Evolutionary conservation across 306 rosid genomes (phyloP).

Genomic region (Phaseolus lunatus): DNA sequence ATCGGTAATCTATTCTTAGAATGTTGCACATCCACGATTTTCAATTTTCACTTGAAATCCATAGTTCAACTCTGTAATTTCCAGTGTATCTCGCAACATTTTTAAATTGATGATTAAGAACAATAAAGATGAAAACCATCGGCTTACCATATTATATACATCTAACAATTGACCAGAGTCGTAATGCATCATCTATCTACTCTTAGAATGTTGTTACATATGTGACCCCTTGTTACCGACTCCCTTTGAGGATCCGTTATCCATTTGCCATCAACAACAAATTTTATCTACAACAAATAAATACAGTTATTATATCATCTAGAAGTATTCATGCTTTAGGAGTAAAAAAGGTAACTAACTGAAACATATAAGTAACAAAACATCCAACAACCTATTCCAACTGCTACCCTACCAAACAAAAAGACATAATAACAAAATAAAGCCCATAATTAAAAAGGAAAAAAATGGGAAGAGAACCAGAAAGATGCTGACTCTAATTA

Average conservation of each 20-base stretch:
- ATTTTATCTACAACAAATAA: constrained; percentile 74
- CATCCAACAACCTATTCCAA: constrained; percentile 8
- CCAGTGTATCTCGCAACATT: constrained; percentile 2
- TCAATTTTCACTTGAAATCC: constrained; percentile 31
- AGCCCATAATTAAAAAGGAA: not conserved
- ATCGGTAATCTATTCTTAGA: constrained; percentile 26
- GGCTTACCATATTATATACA: constrained; percentile 45
- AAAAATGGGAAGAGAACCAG: not conserved
- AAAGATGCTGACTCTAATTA: constrained; percentile 20
- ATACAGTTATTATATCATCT: constrained; percentile 20
- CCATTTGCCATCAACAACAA: constrained; percentile 92
- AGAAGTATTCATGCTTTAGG: constrained; percentile 9
- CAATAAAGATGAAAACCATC: constrained; percentile 8
- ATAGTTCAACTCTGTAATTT: constrained; percentile 16
- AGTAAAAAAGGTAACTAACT: constrained; percentile 13
- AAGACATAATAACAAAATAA: not conserved
- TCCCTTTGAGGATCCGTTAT: constrained; percentile 75
- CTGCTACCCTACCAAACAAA: not conserved
- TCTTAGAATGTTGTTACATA: constrained; percentile 82
- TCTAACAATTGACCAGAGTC: constrained; percentile 39
- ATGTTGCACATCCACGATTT: constrained; percentile 14
- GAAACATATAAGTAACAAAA: constrained; percentile 24
- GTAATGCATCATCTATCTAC: constrained; percentile 60
- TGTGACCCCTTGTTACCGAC: constrained; percentile 61
- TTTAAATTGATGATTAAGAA: constrained; percentile 1